Conservation (phyloP, 352 stramenopile genomes). For the Pythium folliculosum region DNA sequence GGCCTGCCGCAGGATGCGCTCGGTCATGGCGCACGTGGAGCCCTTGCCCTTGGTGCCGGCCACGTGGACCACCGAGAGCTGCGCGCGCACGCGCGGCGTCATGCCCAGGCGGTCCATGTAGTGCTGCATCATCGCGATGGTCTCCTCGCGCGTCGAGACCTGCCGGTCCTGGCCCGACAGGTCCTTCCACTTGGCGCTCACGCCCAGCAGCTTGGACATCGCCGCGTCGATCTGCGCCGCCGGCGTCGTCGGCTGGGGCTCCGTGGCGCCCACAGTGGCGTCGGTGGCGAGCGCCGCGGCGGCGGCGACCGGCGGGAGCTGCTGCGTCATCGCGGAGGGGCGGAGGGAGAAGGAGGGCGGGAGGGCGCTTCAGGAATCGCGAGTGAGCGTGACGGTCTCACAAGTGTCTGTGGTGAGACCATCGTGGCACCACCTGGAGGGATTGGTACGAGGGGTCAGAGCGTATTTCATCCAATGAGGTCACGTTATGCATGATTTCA, state of each 20-base stretch:
- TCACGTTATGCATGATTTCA: background rate
- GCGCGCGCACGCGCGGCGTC: slow-evolving; percentile 39
- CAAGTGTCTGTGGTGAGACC: no score
- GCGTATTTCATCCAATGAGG: slow-evolving; percentile 7
- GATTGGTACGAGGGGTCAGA: background rate
- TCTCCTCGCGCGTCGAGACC: slow-evolving; percentile 76
- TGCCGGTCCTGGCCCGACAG: slow-evolving; percentile 62
- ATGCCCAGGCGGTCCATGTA: slow-evolving; percentile 65
- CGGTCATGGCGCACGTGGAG: slow-evolving; percentile 88
- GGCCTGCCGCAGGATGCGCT: slow-evolving; percentile 74
- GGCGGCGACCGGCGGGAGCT: slow-evolving; percentile 2
- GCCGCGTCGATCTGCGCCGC: slow-evolving; percentile 54
- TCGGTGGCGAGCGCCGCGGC: background rate
- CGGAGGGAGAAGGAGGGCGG: no score
- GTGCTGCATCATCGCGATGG: slow-evolving; percentile 80
- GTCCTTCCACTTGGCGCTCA: slow-evolving; percentile 71
- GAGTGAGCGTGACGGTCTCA: no score
- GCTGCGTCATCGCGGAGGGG: slow-evolving; percentile 15
- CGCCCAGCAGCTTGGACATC: slow-evolving; percentile 54
- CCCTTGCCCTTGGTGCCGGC: slow-evolving; percentile 97
- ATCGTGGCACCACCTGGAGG: background rate
- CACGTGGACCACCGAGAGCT: slow-evolving; percentile 90
- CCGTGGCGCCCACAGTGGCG: background rate
- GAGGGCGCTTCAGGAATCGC: background rate
- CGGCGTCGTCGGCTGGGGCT: background rate